phyloP scores from a whole-genome alignment of 495 filamentous ascomycete species.

The Penicillium cosmopolitanum region DNA sequence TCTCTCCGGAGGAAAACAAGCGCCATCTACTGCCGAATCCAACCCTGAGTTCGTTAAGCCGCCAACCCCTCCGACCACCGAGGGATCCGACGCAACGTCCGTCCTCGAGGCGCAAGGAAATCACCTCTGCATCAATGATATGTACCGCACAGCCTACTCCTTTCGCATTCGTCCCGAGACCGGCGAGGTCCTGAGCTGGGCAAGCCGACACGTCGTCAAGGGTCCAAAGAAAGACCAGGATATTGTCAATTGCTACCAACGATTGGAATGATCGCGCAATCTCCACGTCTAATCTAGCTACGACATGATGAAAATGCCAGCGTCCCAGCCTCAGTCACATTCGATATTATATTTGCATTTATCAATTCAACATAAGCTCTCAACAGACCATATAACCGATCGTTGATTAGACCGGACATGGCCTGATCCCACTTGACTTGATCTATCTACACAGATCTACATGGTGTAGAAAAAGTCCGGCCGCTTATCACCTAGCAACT shows the following conservation, averaged over 20 bases:
- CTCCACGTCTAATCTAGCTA: not conserved
- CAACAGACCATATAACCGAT: not conserved
- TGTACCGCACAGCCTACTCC: slow-evolving; percentile 53
- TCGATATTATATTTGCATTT: not conserved
- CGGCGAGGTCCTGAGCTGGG: slow-evolving; percentile 48
- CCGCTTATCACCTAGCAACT: slow-evolving; percentile 63
- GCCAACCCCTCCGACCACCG: slow-evolving; percentile 27
- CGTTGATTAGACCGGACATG: not conserved
- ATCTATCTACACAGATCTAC: slow-evolving; percentile 26
- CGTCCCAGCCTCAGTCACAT: not conserved
- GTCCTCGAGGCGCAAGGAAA: slow-evolving; percentile 45
- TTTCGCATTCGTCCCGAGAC: slow-evolving; percentile 42
- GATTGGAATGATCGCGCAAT: not conserved
- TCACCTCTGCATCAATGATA: slow-evolving; percentile 53
- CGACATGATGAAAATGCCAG: slow-evolving; percentile 2
- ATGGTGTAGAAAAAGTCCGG: slow-evolving; percentile 82
- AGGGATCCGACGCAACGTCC: slow-evolving; percentile 17
- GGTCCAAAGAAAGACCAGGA: slow-evolving; percentile 55
- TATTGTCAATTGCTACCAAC: slow-evolving; percentile 46
- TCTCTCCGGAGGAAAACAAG: not conserved
- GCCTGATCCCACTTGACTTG: too few relatives aligned
- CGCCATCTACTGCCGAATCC: not conserved
- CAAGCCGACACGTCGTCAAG: slow-evolving; percentile 50
- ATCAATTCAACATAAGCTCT: not conserved
- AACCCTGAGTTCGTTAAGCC: slow-evolving; percentile 29